Base-by-base conservation (phyloP, 1,139 yeast genomes). In the Taphrina deformans region DNA sequence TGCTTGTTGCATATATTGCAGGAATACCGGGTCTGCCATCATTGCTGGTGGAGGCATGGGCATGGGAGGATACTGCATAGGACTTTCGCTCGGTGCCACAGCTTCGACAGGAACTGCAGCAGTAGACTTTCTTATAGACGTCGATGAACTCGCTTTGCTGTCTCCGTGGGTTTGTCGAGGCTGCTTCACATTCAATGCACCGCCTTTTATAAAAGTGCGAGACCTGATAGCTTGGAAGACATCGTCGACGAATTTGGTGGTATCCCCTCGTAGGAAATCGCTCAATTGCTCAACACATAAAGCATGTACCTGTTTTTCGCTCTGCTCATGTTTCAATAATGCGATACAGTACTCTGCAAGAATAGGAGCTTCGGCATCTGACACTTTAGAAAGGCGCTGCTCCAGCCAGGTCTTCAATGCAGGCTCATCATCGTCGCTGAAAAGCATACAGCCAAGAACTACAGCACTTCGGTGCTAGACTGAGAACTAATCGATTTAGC, bases 281-380 rank as follows among this genome's bases (percentile, higher is more conserved):
- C 72, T 71, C 55, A 81, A 73, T 69, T 79, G 79, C 3, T 72
- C 75, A 27, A 74, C 62, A 67, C 79, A 72, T 69, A 77, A 69
- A 21, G 69, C 70, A n/a, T 71, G 69, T 26, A 78, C 71, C 56
- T 73, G 74, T n/a, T 70, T 74, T n/a, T 72, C 73, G 10, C 77
- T 73, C 41, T 73, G 71, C 40, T 76, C 78, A 68, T 79, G 77
- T 56, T 76, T 72, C 24, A 81, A 71, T 55, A 81, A 71, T 1
- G 82, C 81, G 33, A 79, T 53, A 21, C 80, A 79, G 69, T 80
- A 81, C 46, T 80, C 83, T 0, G 80, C 75, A 66, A 81, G 71
- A 35, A 79, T 79, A 14, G 76, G 78, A 1, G 80, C 74, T 56
- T 80, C 83, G 0, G 82, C 79, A 44, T 79, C 83, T 1, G 79